Conservation (phyloP, 2,329 filamentous ascomycete genomes). For the Ascomycota sp. region DNA sequence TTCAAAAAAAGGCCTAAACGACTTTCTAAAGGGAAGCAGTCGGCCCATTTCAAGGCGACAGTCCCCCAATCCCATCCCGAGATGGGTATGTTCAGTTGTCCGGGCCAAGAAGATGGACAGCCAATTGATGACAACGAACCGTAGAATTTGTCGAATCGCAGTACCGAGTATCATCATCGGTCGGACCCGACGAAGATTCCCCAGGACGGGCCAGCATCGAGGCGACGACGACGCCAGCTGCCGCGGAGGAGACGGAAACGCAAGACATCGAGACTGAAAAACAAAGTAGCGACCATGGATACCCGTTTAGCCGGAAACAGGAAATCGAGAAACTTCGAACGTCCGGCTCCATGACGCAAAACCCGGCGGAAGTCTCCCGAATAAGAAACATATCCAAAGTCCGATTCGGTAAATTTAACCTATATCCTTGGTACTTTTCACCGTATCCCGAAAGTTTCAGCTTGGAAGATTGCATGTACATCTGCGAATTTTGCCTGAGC, state of each 20-base stretch:
- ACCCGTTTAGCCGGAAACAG: conserved; percentile 64
- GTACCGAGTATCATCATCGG: conserved; percentile 21
- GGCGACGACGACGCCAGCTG: conserved; percentile 22
- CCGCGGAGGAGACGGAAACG: conserved; percentile 30
- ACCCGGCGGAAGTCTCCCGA: conserved; percentile 86
- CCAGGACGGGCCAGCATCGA: conserved; percentile 23
- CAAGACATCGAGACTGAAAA: conserved; percentile 27
- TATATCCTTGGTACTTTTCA: conserved; percentile 98
- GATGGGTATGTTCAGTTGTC: conserved; percentile 13
- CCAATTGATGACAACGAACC: neutral
- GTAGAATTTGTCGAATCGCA: conserved; percentile 28
- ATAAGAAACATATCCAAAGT: conserved; percentile 88
- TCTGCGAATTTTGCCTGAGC: conserved; percentile 90
- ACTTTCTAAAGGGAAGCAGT: conserved; percentile 33
- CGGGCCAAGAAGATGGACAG: neutral
- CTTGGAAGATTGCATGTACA: conserved; percentile 77
- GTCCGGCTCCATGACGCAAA: conserved; percentile 95
- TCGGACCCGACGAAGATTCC: conserved; percentile 21
- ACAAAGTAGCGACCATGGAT: conserved; percentile 32
- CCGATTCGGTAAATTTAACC: conserved; percentile 78
- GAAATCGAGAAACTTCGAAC: conserved; percentile 94
- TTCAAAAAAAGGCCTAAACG: conserved; percentile 40
- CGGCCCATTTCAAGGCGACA: conserved; percentile 28
- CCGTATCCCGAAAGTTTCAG: conserved; percentile 83
- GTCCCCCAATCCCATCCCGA: conserved; percentile 34